These are phyloP conservation scores for Chiua sp. DNA, from an alignment of 1,284 basidiomycete species.

Conservation along the genomic window DNA sequence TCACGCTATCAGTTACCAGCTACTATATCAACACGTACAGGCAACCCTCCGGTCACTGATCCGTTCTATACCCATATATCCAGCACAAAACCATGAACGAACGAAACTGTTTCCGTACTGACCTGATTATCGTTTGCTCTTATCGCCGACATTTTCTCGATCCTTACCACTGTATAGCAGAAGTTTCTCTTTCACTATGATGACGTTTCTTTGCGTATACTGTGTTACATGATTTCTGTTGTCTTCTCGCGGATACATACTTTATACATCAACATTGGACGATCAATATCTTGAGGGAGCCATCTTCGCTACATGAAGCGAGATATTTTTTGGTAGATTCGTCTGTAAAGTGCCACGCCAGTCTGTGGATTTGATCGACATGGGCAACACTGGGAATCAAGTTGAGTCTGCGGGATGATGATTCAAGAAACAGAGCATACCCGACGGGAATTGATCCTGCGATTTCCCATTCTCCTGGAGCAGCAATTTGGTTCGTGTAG, in stretches of 20 bases:
- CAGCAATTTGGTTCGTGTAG: constrained; percentile 45
- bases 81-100: constrained; percentile 45
- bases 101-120: constrained; percentile 71
- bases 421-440: constrained; percentile 42
- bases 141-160: constrained; percentile 48
- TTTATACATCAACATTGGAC: constrained; percentile 51
- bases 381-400: constrained; percentile 58
- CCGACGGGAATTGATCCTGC: constrained; percentile 49
- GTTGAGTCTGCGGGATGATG: constrained; percentile 10
- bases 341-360: constrained; percentile 65
- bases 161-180: constrained; percentile 73
- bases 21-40: constrained; percentile 49
- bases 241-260: constrained; percentile 40
- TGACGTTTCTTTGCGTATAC: constrained; percentile 36
- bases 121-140: constrained; percentile 44
- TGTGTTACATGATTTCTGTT: constrained; percentile 30
- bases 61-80: constrained; percentile 71
- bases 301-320: constrained; percentile 77
- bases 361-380: constrained; percentile 68
- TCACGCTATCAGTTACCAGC: constrained; percentile 35
- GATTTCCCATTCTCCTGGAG: constrained; percentile 53
- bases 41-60: constrained; percentile 38
- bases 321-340: constrained; percentile 42
- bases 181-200: constrained; percentile 42
- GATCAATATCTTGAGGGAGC: constrained; percentile 74